Evolutionary conservation across 176 grass and related monocot genomes (phyloP), one percentile per base, ranked within the genome.

Genomic region (Ampelocalamus luodianensis): DNA sequence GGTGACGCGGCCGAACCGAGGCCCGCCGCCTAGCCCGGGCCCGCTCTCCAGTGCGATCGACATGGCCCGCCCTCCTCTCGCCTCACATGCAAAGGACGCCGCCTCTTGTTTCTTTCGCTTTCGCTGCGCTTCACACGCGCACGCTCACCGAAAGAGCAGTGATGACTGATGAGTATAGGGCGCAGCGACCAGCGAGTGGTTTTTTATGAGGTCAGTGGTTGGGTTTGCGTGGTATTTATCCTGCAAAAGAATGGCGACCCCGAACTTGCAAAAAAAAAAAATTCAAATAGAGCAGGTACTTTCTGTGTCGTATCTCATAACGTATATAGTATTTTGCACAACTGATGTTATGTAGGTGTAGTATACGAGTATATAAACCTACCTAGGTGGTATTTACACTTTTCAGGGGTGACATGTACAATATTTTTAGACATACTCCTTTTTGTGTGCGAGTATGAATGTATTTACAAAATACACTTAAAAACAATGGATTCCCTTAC

Each of bases 41-140:
- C 86, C 83, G 77, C 86, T 76, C 66, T 85, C 86, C 80, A 94
- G 90, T 38, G 88, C 88, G 83, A 97, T 89, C 83, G 92, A 92
- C 94, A 97, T 97, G 87, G 78, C 71, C 68, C 76, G 68, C 86
- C 53, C 78, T 51, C 22, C 71, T 44, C 51, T 72, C 68, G 37
- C 5, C 64, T 83, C 79, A 82, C 84, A 88, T 76, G 88, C 84
- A 60, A 79, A 76, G 84, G 88, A 65, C 78, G 88, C 55, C 13
- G 71, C 81, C 49, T 62, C 81, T 48, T 67, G 77, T 75, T 69
- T 69, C 72, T 90, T 40, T 64, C 38, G 63, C 72, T 50, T 58
- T 78, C 80, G 61, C 42, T 79, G 32, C 59, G 56, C 73, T 78
- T 60, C 88, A 9, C 88, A 83, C 88, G 71, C 83, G 77, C 83